Evolutionary conservation across 1,284 basidiomycete species (phyloP).

Genomic region (Pascua guehoae): DNA sequence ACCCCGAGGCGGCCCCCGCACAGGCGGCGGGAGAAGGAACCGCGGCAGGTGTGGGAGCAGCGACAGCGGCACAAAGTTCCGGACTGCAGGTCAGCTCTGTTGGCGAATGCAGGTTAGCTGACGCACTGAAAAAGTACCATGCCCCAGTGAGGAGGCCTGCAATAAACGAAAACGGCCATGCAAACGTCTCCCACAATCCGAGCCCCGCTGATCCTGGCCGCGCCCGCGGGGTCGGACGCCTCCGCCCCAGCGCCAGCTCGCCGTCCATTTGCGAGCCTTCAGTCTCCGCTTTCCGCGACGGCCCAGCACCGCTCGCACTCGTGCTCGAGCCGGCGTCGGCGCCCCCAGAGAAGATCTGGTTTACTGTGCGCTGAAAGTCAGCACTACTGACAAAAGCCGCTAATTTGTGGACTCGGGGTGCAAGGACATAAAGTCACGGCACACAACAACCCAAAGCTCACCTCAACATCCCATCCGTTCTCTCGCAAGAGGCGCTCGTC

Average conservation of each 20-base stretch:
- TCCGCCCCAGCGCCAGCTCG: slow-evolving; percentile 7
- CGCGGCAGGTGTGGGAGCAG: slow-evolving; percentile 42
- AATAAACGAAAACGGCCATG: slow-evolving; percentile 38
- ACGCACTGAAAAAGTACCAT: slow-evolving; percentile 49
- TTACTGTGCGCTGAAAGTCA: slow-evolving; percentile 27
- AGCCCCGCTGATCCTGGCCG: slow-evolving; percentile 18
- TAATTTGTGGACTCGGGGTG: background rate
- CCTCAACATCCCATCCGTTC: slow-evolving; percentile 48
- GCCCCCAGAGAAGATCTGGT: slow-evolving; percentile 36
- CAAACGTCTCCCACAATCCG: slow-evolving; percentile 24
- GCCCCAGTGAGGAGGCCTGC: slow-evolving; percentile 36
- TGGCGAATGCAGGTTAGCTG: background rate
- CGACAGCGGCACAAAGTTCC: slow-evolving; percentile 44
- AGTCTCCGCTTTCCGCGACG: slow-evolving; percentile 9
- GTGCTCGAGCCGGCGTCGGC: background rate
- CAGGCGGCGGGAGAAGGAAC: slow-evolving; percentile 42
- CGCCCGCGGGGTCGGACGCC: slow-evolving; percentile 5
- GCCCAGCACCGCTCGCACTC: background rate
- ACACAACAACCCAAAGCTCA: slow-evolving; percentile 20
- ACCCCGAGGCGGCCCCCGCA: slow-evolving; percentile 19
- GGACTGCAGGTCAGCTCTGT: slow-evolving; percentile 24
- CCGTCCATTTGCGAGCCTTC: slow-evolving; percentile 13
- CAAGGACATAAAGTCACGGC: background rate
- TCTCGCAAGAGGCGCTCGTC: slow-evolving; percentile 45
- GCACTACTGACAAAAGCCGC: background rate